Evolutionary conservation across 1,139 yeast genomes (phyloP), one percentile per base, ranked within the genome.

Genomic region (Diutina scorzettiae): DNA sequence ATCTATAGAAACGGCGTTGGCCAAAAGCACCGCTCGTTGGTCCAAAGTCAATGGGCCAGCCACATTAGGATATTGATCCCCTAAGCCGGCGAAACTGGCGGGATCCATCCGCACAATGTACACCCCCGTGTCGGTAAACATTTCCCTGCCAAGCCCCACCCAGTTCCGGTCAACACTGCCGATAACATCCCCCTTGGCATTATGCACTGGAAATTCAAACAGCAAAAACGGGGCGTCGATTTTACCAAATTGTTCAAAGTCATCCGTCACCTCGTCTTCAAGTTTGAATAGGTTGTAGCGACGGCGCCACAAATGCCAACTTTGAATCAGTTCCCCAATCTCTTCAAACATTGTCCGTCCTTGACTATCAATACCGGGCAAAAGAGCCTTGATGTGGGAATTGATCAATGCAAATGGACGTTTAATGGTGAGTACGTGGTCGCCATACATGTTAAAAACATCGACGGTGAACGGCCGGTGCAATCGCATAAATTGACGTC

Each of bases 291-390:
- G 64, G 54, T 87, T 85, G 58, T 91, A 91, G 43, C 80, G 65
- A 45, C 97, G 69, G 55, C 97, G 73, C 95, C 95, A 87, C 42
- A 81, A 64, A 62, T 89, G 97, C 96, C 96, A 91, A 50, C 82
- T 79, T 59, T 91, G 97, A 6, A 82, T 77, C 27, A 86, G 75
- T 55, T 89, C 96, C 0, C 97, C 97, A 29, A 89, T 64, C 1
- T 70, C 58, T 37, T 78, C 83, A 46, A 60, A 57, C 49, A 69
- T 64, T 8, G 61, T 51, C 32, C 59, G 51, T 41, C 68, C 66
- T 30, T 58, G 48, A 9, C 52, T 53, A 47, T 67, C 71, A 40
- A 57, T 58, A 0, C 74, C 72, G 0, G 95, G 95, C 41, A 83
- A 58, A 29, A 70, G 67, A 3, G 84, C 76, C 54, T 81, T 81